These are phyloP conservation scores for Perilla frutescens DNA, from an alignment of 257 asterid genomes.

Conservation along the genomic window DNA sequence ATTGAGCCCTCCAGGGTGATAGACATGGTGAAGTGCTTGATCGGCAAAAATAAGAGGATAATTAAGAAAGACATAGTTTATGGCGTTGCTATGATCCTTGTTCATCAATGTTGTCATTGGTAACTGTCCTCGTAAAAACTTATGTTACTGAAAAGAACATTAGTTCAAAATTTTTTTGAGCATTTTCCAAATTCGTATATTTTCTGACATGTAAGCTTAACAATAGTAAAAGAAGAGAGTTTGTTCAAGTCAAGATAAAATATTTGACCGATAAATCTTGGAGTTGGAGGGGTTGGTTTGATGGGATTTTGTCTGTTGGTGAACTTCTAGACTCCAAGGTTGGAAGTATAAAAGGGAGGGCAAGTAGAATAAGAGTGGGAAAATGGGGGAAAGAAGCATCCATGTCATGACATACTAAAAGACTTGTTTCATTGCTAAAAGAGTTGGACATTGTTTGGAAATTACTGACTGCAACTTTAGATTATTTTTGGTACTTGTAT, in stretches of 20 bases:
- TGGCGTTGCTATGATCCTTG: not conserved
- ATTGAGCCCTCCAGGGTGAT: not conserved
- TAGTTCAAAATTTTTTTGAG: not conserved
- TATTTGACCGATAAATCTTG: conserved; percentile 4
- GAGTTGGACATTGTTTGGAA: conserved; percentile 5
- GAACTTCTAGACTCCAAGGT: conserved; percentile 1
- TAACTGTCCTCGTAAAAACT: not conserved
- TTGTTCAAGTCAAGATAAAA: not conserved
- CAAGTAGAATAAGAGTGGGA: not conserved
- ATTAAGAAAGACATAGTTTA: not conserved
- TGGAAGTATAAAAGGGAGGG: not conserved
- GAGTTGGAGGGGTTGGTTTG: conserved; percentile 6
- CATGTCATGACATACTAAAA: conserved; percentile 13
- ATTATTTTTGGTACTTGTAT: not conserved
- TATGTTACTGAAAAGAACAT: not conserved
- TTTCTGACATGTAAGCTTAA: not conserved
- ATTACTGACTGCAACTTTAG: not conserved
- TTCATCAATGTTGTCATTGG: not conserved
- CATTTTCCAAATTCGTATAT: not conserved
- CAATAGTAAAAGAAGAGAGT: not conserved
- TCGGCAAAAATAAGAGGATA: not conserved
- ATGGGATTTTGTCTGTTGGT: not conserved
- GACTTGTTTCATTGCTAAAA: conserved; percentile 12
- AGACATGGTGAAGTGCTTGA: not conserved
- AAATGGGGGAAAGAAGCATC: conserved; percentile 14